Evolutionary conservation across 305 asterid species (phyloP), one percentile per base, ranked within the genome.

Genomic region (Nicotiana rustica): DNA sequence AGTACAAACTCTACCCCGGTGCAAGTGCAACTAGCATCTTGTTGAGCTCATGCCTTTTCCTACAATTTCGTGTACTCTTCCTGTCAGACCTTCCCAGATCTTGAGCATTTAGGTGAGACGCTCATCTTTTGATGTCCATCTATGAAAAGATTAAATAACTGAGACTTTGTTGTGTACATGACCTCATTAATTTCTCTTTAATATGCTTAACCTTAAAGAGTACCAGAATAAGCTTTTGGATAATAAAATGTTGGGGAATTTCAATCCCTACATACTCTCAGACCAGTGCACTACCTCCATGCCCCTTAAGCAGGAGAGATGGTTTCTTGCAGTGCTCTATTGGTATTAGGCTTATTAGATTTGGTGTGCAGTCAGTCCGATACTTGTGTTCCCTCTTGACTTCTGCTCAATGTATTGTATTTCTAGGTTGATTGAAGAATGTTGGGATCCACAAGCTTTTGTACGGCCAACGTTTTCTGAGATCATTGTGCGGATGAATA

Each of bases 401-500:
- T 73, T 49, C 41, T 49, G 44, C 79, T 49, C 44, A 49, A 49
- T 73, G 44, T 21, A 21, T 73, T 49, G 25, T 73, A 49, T 73
- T 84, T 88, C 55, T 82, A 96, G 99, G 91, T 87, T 97, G 92
- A 90, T 97, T 76, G 98, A 97, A 89, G 95, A 92, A 86, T 97
- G 99, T 85, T 93, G 99, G 99, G 89, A 91, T 86, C 94, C 96
- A 52, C 92, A 92, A 78, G 15, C 86, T 36, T 64, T 36, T 61
- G 67, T 61, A 75, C 86, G 98, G 92, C 99, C 99, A 19, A 85
- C 89, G 47, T 97, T 95, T 84, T 79, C 93, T 4, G 95, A 97
- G 90, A 90, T 95, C 88, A 92, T 97, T 52, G 64, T 87, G 29
- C 90, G 98, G 65, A 80, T 95, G 89, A 95, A 95, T 82, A 95